These are phyloP conservation scores for Sporothrix sp. DNA, from an alignment of 2,329 filamentous ascomycete genomes.

Conservation along the genomic window DNA sequence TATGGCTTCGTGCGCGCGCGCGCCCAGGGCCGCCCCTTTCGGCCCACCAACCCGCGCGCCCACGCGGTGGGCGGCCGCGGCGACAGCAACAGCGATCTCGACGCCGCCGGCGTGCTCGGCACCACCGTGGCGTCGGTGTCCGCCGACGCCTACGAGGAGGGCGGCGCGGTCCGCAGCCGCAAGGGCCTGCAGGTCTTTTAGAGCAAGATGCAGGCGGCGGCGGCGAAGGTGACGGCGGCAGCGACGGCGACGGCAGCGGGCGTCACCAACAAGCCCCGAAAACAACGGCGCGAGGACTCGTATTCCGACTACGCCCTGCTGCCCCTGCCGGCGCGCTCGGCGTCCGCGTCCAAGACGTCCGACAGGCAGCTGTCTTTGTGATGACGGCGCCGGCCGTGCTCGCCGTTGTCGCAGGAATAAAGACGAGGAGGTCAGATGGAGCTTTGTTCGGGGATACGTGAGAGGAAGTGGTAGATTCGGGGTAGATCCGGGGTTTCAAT, in stretches of 20 bases:
- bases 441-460: too few relatives aligned
- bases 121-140: neutral
- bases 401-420: too few relatives aligned
- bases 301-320: neutral
- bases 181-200: slow-evolving; percentile 5
- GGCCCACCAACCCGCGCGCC: slow-evolving; percentile 46
- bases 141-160: neutral
- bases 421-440: too few relatives aligned
- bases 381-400: too few relatives aligned
- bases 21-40: slow-evolving; percentile 50
- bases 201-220: neutral
- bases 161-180: neutral
- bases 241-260: neutral
- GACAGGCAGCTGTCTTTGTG: neutral
- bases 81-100: slow-evolving; percentile 2
- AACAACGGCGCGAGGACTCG: neutral
- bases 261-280: too few relatives aligned
- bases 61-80: neutral
- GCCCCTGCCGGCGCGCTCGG: neutral
- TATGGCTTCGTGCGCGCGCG: slow-evolving; percentile 50
- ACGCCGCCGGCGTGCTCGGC: neutral
- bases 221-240: neutral
- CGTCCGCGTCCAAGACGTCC: neutral
- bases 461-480: too few relatives aligned
- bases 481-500: too few relatives aligned